Base-by-base conservation (phyloP, 2,329 filamentous ascomycete species). In the Bisporella sp. region DNA sequence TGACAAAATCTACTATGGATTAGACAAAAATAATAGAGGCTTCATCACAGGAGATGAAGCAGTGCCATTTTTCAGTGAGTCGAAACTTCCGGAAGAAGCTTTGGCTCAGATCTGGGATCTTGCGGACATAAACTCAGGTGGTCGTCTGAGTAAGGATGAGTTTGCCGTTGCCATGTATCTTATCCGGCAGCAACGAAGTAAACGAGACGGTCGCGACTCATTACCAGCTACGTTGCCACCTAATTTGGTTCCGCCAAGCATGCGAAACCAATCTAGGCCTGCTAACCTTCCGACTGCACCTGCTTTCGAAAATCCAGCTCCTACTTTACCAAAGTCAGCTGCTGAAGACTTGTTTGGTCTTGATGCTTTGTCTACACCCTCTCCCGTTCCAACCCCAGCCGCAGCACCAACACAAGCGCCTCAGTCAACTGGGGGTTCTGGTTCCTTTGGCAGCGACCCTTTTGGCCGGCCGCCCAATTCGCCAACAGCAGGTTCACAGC, bases 141-240 rank as follows among this genome's bases (percentile, higher is more conserved):
- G 93, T 8, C 84, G 86, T 51, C 73, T 99, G 50, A 90, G 79
- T 44, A 82, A 81, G 60, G 93, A 99, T 59, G 91, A 96, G 61
- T 99, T 99, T 65, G 90, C 93, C 0, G 90, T 99, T 44, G 92
- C 93, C 48, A 96, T 99, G 91, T 95, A 95, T 65, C 76, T 99
- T 46, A 96, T 99, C 61, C 82, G 91, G 54, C 88, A 95, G 66
- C 91, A 96, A 66, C 80, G 91, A 48, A 86, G 79, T 57, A 85
- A 84, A 55, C 81, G 82, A 51, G 81, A 84, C 50, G 74, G 76
- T 13, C 66, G 72, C 32, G 71, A 70, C 40, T 73, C 80, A 31
- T 69, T 97, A 32, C 93, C 93, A 2, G 74, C 84, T 28, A 77
- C 81, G n/a, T 72, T 99, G 41, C 91, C 92, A 7, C 74, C 84